phyloP scores from a whole-genome alignment of 1,284 basidiomycete species.

The Melampsora occidentalis region DNA sequence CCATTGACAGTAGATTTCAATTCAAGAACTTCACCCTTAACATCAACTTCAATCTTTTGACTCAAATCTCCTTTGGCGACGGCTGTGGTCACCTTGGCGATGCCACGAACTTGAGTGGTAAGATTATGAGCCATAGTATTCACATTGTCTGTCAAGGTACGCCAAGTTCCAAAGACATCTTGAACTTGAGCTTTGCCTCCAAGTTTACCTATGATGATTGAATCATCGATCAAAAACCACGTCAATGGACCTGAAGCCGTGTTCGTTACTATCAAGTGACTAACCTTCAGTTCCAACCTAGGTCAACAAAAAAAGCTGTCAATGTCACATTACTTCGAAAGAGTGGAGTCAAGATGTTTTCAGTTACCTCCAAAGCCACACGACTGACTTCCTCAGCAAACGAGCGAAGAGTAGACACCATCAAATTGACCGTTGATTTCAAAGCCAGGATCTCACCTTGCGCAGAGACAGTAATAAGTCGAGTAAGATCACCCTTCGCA shows the following conservation, averaged over 20 bases:
- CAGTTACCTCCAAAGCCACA: slow-evolving; percentile 51
- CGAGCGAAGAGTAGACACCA: slow-evolving; percentile 80
- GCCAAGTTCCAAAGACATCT: slow-evolving; percentile 57
- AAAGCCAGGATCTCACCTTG: slow-evolving; percentile 87
- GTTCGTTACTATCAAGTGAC: slow-evolving; percentile 59
- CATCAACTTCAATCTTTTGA: slow-evolving; percentile 54
- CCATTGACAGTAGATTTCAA: slow-evolving; percentile 55
- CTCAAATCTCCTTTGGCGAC: slow-evolving; percentile 54
- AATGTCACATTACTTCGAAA: slow-evolving; percentile 46
- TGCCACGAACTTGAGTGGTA: slow-evolving; percentile 50
- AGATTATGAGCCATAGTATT: slow-evolving; percentile 55
- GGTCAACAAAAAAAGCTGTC: slow-evolving; percentile 26
- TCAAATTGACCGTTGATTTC: slow-evolving; percentile 82
- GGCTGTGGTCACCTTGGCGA: slow-evolving; percentile 54
- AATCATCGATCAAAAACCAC: slow-evolving; percentile 46
- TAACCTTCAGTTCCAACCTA: slow-evolving; percentile 86
- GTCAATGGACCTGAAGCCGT: slow-evolving; percentile 48
- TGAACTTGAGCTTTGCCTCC: slow-evolving; percentile 57
- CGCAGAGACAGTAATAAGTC: slow-evolving; percentile 65
- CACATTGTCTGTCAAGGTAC: slow-evolving; percentile 56
- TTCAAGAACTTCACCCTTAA: slow-evolving; percentile 54
- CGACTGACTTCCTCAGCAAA: slow-evolving; percentile 69
- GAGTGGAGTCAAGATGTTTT: slow-evolving; percentile 7
- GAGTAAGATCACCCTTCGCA: slow-evolving; percentile 60
- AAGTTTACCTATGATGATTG: slow-evolving; percentile 53